Conservation (phyloP, 2,329 filamentous ascomycete genomes). For the Stagonosporopsis chrysanthemi region DNA sequence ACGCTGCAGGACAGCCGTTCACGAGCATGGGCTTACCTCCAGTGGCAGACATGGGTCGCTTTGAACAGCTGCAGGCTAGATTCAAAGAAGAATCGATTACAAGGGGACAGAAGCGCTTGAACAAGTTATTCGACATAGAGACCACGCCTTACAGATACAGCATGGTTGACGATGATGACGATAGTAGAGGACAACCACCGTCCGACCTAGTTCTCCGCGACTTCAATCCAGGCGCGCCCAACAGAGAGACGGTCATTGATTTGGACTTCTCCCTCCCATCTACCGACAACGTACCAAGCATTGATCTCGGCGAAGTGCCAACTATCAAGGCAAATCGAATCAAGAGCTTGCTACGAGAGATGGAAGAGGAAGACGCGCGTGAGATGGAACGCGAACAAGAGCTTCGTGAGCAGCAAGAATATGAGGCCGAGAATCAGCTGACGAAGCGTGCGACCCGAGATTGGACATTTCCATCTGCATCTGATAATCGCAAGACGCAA, state of each 20-base stretch:
- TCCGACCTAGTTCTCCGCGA: slow-evolving; percentile 64
- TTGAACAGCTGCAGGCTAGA: slow-evolving; percentile 54
- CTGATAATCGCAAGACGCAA: slow-evolving; percentile 54
- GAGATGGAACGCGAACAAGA: slow-evolving; percentile 52
- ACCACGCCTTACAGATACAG: slow-evolving; percentile 66
- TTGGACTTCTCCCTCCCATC: slow-evolving; percentile 61
- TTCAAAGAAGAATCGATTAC: slow-evolving; percentile 66
- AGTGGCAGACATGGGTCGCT: slow-evolving; percentile 40
- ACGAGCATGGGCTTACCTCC: slow-evolving; percentile 50
- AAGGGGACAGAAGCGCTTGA: slow-evolving; percentile 63
- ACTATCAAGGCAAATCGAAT: slow-evolving; percentile 65
- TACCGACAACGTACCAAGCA: slow-evolving; percentile 45
- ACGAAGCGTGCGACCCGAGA: slow-evolving; percentile 55
- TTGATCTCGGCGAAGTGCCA: slow-evolving; percentile 59
- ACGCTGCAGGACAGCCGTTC: slow-evolving; percentile 27
- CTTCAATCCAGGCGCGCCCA: slow-evolving; percentile 51
- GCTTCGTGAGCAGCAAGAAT: slow-evolving; percentile 61
- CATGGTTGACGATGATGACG: slow-evolving; percentile 57
- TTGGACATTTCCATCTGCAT: slow-evolving; percentile 59
- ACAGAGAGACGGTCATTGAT: slow-evolving; percentile 63
- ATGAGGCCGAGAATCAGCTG: slow-evolving; percentile 28
- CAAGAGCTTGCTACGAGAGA: slow-evolving; percentile 55
- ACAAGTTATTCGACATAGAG: slow-evolving; percentile 64
- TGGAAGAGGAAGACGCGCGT: slow-evolving; percentile 51
- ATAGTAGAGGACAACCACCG: slow-evolving; percentile 51